Evolutionary conservation across 169 alveolate genomes (phyloP), one percentile per base, ranked within the genome.

Genomic region (Cardiosporidium cionae): DNA sequence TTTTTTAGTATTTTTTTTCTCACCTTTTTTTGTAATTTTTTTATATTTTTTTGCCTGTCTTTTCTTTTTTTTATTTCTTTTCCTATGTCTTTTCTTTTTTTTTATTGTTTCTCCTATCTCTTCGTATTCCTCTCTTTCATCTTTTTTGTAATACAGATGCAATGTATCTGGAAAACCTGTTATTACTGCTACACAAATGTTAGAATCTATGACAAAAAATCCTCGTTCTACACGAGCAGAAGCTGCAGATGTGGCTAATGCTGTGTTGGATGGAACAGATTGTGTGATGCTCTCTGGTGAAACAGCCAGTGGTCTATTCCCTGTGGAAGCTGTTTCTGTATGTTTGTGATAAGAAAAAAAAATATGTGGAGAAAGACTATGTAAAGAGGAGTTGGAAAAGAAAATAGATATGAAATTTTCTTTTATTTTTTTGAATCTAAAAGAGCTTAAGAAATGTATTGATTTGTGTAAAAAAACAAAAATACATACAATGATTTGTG

Each of bases 211-310:
- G 98, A 90, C 93, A 29, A 91, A 88, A 27, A 94, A 94, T 71
- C 98, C 98, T 16, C 86, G 98, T 76, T 99, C 99, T 9, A 96
- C 99, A 7, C 90, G 99, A 66, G 99, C 99, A 6, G 99, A 98
- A 82, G 98, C 97, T 32, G 88, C 98, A 2, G 99, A 98, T 91
- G 98, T 96, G 66, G 98, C 98, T 70, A 98, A 96, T 80, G 99
- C 99, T 0, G 98, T 98, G 23, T 78, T 96, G 36, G 99, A 98
- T 81, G 99, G 99, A 52, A 84, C 98, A 7, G 99, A 98, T 80
- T 94, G 98, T 32, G 98, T 96, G 27, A 91, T 95, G 97, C 90
- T 92, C 25, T 86, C 95, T 7, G 97, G 96, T 1, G 97, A 94
- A 81, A 91, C 97, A 5, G 96, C 97, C 5, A 80, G 74, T 66